A percentile compares a stretch with the other conserved stretches of the same genome.
These are phyloP conservation scores for Wallacemonas sp. DNA, from an alignment of 208 protist genomes.

Conservation along the genomic window DNA sequence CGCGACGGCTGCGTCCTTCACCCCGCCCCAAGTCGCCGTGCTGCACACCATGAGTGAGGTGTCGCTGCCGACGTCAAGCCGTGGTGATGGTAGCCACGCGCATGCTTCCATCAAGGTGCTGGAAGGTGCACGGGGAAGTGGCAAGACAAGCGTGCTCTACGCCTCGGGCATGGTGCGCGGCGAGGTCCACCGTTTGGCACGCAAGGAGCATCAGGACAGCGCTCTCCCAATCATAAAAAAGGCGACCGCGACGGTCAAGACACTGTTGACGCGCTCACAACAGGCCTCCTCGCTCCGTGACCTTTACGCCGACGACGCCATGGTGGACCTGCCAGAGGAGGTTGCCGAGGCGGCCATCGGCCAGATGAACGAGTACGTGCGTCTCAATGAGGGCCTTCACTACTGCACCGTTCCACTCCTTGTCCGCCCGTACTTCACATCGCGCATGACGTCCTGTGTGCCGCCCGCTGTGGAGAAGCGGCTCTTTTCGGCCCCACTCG, in stretches of 20 bases:
- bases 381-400: conserved; percentile 37
- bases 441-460: conserved; percentile 21
- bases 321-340: conserved; percentile 44
- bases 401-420: conserved; percentile 69
- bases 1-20: conserved; percentile 33
- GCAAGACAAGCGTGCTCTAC: conserved; percentile 71
- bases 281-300: conserved; percentile 27
- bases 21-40: conserved; percentile 71
- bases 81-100: neutral
- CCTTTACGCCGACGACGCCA: conserved; percentile 22
- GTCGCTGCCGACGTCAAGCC: conserved; percentile 12
- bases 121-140: conserved; percentile 64
- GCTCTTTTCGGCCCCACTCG: conserved; percentile 15
- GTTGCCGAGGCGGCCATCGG: conserved; percentile 24
- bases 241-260: conserved; percentile 26
- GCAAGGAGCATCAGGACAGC: conserved; percentile 60
- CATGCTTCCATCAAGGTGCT: conserved; percentile 40
- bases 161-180: conserved; percentile 55
- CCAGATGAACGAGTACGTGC: conserved; percentile 40
- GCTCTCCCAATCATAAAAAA: conserved; percentile 43
- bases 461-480: conserved; percentile 23
- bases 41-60: conserved; percentile 42
- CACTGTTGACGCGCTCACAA: conserved; percentile 7
- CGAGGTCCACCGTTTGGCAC: conserved; percentile 41
- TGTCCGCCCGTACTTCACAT: conserved; percentile 32